Evolutionary conservation across 805 yeast species (phyloP).

Genomic region (Brettanomyces anomalus): DNA sequence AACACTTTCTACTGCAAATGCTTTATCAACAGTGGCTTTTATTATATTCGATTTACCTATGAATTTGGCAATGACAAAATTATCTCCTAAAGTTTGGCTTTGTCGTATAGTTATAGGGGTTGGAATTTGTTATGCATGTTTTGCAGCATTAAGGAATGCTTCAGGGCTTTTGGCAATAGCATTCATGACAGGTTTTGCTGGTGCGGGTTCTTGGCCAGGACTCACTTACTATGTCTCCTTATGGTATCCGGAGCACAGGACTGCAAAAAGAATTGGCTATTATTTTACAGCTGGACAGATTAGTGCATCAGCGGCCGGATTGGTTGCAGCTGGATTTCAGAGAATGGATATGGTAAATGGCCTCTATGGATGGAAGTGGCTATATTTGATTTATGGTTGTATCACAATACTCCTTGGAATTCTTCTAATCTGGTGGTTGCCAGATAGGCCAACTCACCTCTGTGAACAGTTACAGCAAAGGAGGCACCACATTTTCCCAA

Average conservation of each 20-base stretch:
- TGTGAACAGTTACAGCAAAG: neutral
- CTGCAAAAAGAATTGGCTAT: conserved; percentile 75
- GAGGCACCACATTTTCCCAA: conserved; percentile 13
- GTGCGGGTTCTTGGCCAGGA: conserved; percentile 91
- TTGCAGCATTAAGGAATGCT: conserved; percentile 46
- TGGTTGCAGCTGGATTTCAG: conserved; percentile 83
- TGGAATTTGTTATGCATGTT: conserved; percentile 71
- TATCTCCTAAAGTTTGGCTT: conserved; percentile 81
- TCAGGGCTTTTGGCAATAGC: conserved; percentile 63
- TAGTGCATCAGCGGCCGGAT: conserved; percentile 81
- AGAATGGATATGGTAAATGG: conserved; percentile 71
- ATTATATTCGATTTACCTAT: conserved; percentile 82
- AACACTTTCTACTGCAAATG: conserved; percentile 65
- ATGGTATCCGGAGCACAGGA: conserved; percentile 77
- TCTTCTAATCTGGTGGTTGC: conserved; percentile 71
- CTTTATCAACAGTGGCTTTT: conserved; percentile 74
- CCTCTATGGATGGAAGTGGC: conserved; percentile 79
- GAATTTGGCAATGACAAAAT: conserved; percentile 72
- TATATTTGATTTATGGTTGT: conserved; percentile 68
- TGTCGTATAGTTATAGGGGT: conserved; percentile 68
- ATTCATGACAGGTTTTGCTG: conserved; percentile 64
- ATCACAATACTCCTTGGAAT: conserved; percentile 59
- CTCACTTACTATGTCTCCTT: conserved; percentile 73
- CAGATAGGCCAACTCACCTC: conserved; percentile 55
- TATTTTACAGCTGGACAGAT: conserved; percentile 88